A percentile compares a stretch with the other conserved stretches of the same genome.
These are phyloP conservation scores for Mortierella hygrophila DNA, from an alignment of 192 early-diverging fungal species.

Conservation along the genomic window DNA sequence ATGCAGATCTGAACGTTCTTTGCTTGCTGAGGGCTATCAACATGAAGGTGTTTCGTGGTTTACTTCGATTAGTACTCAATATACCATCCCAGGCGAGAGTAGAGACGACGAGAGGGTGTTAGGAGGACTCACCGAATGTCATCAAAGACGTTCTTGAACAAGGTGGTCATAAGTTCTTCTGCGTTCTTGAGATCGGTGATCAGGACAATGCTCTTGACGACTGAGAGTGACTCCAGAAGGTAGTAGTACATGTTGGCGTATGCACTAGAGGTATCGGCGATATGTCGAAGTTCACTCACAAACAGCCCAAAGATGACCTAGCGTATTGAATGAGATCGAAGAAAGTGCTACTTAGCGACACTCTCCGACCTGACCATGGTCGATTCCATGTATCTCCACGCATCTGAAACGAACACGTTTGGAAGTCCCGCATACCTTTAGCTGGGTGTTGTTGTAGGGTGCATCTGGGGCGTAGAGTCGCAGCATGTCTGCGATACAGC, in stretches of 20 bases:
- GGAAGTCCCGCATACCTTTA: conserved; percentile 66
- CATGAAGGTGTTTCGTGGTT: background rate
- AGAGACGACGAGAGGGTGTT: background rate
- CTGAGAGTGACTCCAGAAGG: conserved; percentile 89
- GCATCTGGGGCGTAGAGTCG: conserved; percentile 94
- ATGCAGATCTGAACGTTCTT: conserved; percentile 85
- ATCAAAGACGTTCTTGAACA: conserved; percentile 82
- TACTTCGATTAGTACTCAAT: background rate
- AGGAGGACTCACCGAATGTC: conserved; percentile 62
- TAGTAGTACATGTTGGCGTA: conserved; percentile 85
- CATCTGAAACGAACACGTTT: background rate
- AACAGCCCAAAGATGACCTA: conserved; percentile 89
- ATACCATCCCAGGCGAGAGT: background rate
- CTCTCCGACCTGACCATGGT: background rate
- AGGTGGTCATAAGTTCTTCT: conserved; percentile 79
- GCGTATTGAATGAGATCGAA: background rate
- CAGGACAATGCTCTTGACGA: conserved; percentile 85
- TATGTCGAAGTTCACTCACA: conserved; percentile 76
- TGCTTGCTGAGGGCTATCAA: conserved; percentile 70
- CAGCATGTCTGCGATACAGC: conserved; percentile 93
- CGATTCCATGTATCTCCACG: background rate
- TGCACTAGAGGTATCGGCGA: conserved; percentile 68
- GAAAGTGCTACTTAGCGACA: background rate
- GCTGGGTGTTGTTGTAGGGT: conserved; percentile 83
- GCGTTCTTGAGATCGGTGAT: conserved; percentile 83